Evolutionary conservation across 2,329 filamentous ascomycete species (phyloP), one percentile per base, ranked within the genome.

Genomic region (Talaromyces sp.): DNA sequence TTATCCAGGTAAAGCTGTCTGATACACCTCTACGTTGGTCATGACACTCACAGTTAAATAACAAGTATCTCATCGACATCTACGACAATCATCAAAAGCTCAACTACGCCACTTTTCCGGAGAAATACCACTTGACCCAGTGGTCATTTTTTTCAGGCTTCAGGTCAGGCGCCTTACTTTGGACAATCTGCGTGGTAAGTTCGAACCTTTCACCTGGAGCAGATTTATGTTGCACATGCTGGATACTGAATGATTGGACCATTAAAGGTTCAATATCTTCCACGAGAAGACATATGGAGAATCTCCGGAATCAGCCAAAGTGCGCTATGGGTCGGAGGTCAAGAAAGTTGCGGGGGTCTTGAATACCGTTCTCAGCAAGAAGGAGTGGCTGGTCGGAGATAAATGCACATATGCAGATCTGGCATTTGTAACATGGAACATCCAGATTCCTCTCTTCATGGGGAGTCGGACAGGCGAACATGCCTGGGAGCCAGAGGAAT

Each of bases 131-230:
- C n/a, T 41, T 57, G 31, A 61, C 53, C 19, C 59, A 61, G 43
- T 61, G 55, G 55, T n/a, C 57, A n/a, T 13, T 61, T 31, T 41
- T 61, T 61, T 10, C 59, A 61, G 6, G 52, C 57, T 24, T 61
- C 59, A 4, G 59, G 59, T 21, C 59, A 61, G 35, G 59, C 55
- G 26, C 59, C 59, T 10, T 61, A 57, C 51, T 61, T 57, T 24
- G 59, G 59, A 8, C 59, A 61, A 54, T 54, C 55, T 38, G 59
- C 54, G 11, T 61, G 59, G 59, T 61, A 57, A 14, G 19, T 54
- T 11, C 54, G 13, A 35, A 35, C 31, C 5, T 35, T 13, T 35
- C 11, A 14, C 31, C 31, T 35, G 11, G 31, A 35, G 3, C 11
- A 35, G 31, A 35, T 13, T 31, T 9, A 31, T 31, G 29, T n/a